phyloP scores from a whole-genome alignment of 176 grass and related monocot genomes.

The Triticum timopheevii region DNA sequence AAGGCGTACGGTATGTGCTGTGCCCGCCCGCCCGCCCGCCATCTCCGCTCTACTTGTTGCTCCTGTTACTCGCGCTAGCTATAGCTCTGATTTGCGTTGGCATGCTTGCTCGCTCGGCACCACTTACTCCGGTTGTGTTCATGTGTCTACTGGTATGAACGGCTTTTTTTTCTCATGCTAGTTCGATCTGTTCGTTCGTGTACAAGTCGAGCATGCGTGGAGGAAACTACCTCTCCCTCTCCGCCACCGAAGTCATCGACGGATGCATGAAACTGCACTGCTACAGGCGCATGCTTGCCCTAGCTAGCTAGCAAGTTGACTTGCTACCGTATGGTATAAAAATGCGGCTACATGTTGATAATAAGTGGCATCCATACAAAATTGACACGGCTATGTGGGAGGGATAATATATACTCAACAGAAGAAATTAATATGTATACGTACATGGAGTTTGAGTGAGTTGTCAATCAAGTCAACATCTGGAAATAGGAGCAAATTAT shows the following conservation, averaged over 20 bases:
- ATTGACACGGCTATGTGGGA: background rate
- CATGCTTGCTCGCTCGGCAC: background rate
- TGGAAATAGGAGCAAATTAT: background rate
- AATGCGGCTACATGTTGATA: background rate
- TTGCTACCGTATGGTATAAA: background rate
- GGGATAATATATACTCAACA: background rate
- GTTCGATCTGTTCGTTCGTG: background rate
- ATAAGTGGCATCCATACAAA: background rate
- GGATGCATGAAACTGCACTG: conserved; percentile 14
- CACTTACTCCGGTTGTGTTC: background rate
- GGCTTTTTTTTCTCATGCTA: background rate
- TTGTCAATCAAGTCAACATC: conserved; percentile 45
- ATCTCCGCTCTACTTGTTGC: background rate
- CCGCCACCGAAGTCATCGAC: background rate
- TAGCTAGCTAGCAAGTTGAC: conserved; percentile 15
- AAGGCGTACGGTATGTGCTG: conserved; percentile 69
- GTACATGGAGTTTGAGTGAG: background rate
- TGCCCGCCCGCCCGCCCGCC: background rate
- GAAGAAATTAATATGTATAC: background rate
- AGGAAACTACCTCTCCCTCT: background rate
- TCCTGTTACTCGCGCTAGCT: background rate
- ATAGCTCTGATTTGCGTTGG: no score
- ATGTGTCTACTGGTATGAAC: background rate
- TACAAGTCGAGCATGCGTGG: background rate
- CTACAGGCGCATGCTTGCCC: conserved; percentile 1